phyloP scores from a whole-genome alignment of 208 protist species.

The Histomonas meleagridis region DNA sequence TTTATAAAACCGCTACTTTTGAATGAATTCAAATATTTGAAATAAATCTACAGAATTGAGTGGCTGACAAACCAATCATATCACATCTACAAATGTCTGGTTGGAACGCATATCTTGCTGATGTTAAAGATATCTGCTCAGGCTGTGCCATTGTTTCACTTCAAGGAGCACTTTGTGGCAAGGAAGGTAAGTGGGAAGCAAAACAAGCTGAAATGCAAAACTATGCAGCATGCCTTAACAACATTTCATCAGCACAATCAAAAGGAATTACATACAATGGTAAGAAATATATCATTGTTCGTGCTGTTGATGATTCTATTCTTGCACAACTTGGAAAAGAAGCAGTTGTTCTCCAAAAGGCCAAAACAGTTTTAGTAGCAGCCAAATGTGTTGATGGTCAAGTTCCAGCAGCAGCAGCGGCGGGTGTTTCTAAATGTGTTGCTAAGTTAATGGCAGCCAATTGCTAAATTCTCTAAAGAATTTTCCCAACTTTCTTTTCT shows the following conservation, averaged over 20 bases:
- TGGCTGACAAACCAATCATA: no score
- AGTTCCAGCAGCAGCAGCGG: not conserved
- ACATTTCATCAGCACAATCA: not conserved
- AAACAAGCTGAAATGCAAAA: not conserved
- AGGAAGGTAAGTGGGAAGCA: not conserved
- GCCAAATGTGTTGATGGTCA: not conserved
- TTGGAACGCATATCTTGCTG: no score
- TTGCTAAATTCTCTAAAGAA: no score
- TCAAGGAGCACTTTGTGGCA: not conserved
- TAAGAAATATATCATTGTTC: not conserved
- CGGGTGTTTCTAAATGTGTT: no score
- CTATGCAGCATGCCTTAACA: not conserved
- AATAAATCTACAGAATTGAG: no score
- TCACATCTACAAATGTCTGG: no score
- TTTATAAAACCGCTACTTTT: no score
- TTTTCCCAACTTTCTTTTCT: no score
- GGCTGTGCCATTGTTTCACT: not conserved
- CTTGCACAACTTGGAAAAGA: not conserved
- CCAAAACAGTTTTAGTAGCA: not conserved
- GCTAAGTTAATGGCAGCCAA: no score
- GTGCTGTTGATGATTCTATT: not conserved
- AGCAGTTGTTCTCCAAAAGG: slow-evolving; percentile 6
- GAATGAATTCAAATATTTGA: no score
- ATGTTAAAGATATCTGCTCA: no score
- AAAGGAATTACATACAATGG: not conserved